phyloP scores from a whole-genome alignment of 257 asterid genomes.

The Petunia axillaris region DNA sequence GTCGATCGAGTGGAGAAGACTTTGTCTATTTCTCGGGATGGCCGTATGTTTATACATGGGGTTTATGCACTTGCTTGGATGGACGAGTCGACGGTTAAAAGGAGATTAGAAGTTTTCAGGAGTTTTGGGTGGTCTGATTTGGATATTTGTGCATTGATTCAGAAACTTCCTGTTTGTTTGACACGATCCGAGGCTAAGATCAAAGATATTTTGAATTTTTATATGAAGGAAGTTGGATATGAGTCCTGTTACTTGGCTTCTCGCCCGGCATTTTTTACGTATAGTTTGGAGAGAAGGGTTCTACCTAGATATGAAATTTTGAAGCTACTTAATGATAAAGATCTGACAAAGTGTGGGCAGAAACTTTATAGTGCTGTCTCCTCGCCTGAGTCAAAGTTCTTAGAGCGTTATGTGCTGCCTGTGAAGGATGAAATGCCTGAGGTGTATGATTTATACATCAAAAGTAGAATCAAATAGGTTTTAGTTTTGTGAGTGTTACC shows the following conservation, averaged over 20 bases:
- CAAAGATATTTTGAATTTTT: constrained; percentile 20
- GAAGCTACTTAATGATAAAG: constrained; percentile 21
- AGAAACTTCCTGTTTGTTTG: constrained; percentile 1
- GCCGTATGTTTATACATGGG: constrained; percentile 25
- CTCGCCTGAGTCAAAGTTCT: constrained; percentile 14
- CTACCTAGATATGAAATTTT: constrained; percentile 26
- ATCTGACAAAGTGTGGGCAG: not conserved
- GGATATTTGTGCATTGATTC: not conserved
- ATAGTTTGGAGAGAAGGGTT: constrained; percentile 29
- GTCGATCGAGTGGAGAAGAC: constrained; percentile 20
- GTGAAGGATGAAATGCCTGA: constrained; percentile 26
- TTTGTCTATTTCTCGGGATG: constrained; percentile 10
- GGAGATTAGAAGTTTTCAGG: constrained; percentile 19
- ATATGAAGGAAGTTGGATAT: constrained; percentile 22
- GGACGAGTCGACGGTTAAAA: not conserved
- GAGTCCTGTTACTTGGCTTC: constrained; percentile 19
- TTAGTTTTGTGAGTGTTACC: not conserved
- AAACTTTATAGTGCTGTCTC: not conserved
- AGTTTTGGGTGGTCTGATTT: constrained; percentile 28
- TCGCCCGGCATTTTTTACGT: not conserved
- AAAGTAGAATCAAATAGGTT: not conserved
- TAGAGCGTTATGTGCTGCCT: not conserved
- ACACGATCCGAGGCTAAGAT: constrained; percentile 13
- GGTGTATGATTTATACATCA: not conserved
- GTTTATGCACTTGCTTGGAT: not conserved